Conservation (phyloP, 768 basidiomycete genomes). For the Podaxis carcinomalis region DNA sequence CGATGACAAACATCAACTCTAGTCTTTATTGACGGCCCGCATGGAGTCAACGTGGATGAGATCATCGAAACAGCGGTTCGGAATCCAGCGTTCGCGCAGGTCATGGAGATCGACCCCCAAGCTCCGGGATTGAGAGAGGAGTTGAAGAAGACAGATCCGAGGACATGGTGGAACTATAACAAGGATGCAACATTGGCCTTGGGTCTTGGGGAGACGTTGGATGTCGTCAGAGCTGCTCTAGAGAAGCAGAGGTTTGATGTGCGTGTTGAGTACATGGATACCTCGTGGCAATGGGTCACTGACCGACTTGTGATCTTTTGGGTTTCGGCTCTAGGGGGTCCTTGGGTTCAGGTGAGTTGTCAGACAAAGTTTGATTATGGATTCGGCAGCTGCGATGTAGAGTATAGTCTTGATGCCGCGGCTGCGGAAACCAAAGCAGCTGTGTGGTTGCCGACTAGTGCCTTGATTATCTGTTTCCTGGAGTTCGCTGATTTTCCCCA, state of each 20-base stretch:
- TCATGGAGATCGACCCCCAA: not conserved
- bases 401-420: too few relatives aligned
- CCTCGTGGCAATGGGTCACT: not conserved
- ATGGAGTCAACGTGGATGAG: constrained; percentile 8
- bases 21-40: constrained; percentile 8
- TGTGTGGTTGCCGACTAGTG: not conserved
- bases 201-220: constrained; percentile 59
- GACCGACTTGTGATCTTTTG: not conserved
- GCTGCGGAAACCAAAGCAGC: not conserved
- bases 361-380: not conserved
- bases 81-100: not conserved
- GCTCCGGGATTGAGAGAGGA: constrained; percentile 34
- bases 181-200: constrained; percentile 42
- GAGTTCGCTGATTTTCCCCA: constrained; percentile 1
- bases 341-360: constrained; percentile 50
- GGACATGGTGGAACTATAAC: constrained; percentile 71
- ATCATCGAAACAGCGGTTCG: not conserved
- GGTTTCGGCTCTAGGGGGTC: constrained; percentile 46
- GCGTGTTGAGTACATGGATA: constrained; percentile 21
- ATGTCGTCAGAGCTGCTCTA: constrained; percentile 51
- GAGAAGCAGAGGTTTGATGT: constrained; percentile 63
- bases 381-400: not conserved
- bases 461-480: not conserved
- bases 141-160: constrained; percentile 38
- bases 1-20: not conserved